Percentiles rank a stretch among this genome's conserved stretches.
Conservation (phyloP, 2,329 filamentous ascomycete genomes). For the Zymoseptoria ardabiliae region DNA sequence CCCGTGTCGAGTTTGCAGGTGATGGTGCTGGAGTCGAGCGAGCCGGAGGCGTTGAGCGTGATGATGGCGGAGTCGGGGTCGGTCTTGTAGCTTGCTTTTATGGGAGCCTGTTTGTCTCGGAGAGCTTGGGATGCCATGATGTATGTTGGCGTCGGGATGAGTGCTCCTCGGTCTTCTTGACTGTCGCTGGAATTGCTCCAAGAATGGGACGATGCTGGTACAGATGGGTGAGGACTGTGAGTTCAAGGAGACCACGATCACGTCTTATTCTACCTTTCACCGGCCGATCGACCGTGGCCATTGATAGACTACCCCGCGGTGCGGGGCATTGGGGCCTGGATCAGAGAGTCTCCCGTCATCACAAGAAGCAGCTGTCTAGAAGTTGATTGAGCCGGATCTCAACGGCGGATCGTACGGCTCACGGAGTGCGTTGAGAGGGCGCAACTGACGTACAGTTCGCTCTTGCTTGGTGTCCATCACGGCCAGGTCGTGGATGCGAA, state of each 20-base stretch:
- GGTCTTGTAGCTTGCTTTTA: constrained; percentile 40
- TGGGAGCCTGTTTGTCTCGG: constrained; percentile 42
- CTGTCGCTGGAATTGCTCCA: too few species aligned
- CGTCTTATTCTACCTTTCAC: not conserved
- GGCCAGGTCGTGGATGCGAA: not conserved
- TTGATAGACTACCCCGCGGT: not conserved
- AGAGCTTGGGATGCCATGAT: constrained; percentile 29
- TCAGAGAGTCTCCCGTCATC: not conserved
- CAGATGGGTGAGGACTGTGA: not conserved
- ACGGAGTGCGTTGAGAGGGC: not conserved
- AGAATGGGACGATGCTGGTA: too few species aligned
- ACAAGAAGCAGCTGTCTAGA: not conserved
- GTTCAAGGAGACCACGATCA: not conserved
- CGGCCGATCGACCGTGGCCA: not conserved
- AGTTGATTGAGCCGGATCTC: not conserved
- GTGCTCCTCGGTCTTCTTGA: too few species aligned
- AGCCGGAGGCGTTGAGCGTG: constrained; percentile 40
- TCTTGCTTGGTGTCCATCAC: not conserved
- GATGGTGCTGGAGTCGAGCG: constrained; percentile 39
- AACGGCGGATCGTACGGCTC: not conserved
- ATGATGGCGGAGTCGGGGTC: constrained; percentile 40
- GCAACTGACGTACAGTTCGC: not conserved
- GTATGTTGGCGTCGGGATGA: too few species aligned
- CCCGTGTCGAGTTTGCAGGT: constrained; percentile 42
- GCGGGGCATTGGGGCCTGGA: not conserved